Conservation (phyloP, 148 eudicot species). For the Fagopyrum tataricum region DNA sequence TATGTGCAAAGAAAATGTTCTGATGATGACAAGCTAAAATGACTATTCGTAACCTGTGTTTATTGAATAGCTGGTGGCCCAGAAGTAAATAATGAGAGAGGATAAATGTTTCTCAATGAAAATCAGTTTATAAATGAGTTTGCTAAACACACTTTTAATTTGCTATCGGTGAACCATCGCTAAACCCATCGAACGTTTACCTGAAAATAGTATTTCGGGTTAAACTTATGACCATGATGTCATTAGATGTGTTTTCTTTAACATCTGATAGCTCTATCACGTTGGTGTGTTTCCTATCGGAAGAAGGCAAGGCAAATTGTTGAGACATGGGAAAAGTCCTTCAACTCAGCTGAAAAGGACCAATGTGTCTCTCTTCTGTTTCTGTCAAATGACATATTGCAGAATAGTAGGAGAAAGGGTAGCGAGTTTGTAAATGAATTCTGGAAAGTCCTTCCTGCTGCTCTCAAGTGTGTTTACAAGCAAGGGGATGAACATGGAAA, state of each 20-base stretch:
- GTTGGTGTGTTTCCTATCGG: slow-evolving; percentile 74
- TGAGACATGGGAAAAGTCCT: slow-evolving; percentile 81
- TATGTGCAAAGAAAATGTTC: not conserved
- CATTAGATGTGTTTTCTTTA: slow-evolving; percentile 26
- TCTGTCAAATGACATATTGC: slow-evolving; percentile 90
- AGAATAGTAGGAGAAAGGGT: slow-evolving; percentile 91
- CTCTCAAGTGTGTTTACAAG: slow-evolving; percentile 63
- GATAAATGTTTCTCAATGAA: too few relatives aligned
- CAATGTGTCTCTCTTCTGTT: slow-evolving; percentile 67
- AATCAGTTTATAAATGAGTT: too few relatives aligned
- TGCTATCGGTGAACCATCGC: not conserved
- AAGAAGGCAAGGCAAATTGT: slow-evolving; percentile 78
- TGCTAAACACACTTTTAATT: too few relatives aligned
- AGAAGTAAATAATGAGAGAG: too few relatives aligned
- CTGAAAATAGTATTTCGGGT: too few relatives aligned
- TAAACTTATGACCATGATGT: not conserved
- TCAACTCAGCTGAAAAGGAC: slow-evolving; percentile 59
- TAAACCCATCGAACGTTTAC: not conserved
- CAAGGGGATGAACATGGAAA: slow-evolving; percentile 63
- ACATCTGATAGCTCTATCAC: slow-evolving; percentile 68
- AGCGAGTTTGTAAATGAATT: slow-evolving; percentile 92
- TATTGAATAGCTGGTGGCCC: too few relatives aligned
- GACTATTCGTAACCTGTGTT: not conserved
- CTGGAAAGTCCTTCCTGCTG: slow-evolving; percentile 92
- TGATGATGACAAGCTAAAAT: not conserved